Evolutionary conservation across 768 basidiomycete genomes (phyloP).

Genomic region (Pluteus cervinus): DNA sequence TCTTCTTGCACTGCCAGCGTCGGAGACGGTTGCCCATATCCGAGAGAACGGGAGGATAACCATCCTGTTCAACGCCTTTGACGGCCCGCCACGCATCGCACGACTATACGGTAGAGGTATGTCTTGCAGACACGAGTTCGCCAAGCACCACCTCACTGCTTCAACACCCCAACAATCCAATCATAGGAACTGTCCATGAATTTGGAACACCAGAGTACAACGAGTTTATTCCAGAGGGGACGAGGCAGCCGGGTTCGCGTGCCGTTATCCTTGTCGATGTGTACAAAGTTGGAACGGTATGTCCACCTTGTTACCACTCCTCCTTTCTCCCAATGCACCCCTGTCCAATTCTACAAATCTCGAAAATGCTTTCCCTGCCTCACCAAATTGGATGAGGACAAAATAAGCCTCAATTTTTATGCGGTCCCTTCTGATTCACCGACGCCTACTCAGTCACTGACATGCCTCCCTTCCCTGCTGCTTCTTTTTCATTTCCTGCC

Average conservation of each 20-base stretch:
- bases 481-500: neutral
- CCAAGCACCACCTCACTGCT: neutral
- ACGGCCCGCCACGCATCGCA: slow-evolving; percentile 51
- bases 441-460: no score
- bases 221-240: slow-evolving; percentile 35
- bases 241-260: slow-evolving; percentile 51
- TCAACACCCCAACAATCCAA: neutral
- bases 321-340: no score
- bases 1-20: slow-evolving; percentile 19
- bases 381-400: no score
- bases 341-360: no score
- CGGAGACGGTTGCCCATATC: slow-evolving; percentile 41
- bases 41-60: slow-evolving; percentile 60
- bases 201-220: slow-evolving; percentile 60
- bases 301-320: no score
- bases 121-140: slow-evolving; percentile 8
- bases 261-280: slow-evolving; percentile 57
- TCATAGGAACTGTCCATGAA: slow-evolving; percentile 52
- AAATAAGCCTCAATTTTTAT: no score
- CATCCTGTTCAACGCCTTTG: slow-evolving; percentile 56
- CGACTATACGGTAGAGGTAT: slow-evolving; percentile 56
- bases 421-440: no score
- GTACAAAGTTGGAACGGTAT: slow-evolving; percentile 45
- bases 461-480: slow-evolving; percentile 1
- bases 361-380: no score